Base-by-base conservation (phyloP, 176 grass and related monocot genomes). In the Pontederia paniculata region DNA sequence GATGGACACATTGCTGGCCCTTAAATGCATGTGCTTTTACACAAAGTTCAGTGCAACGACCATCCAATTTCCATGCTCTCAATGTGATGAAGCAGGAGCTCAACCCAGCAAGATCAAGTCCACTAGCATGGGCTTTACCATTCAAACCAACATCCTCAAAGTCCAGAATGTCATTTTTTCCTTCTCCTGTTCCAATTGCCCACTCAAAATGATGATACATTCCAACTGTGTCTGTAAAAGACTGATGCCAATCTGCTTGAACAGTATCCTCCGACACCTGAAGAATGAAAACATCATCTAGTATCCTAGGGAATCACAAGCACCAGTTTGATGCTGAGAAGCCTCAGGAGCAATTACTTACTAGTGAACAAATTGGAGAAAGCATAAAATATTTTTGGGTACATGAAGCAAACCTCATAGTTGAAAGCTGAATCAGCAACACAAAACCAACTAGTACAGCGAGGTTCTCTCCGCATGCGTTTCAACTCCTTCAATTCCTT, bases 401-500 rank as follows among this genome's bases (percentile, higher is more conserved):
- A 37, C 10, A 21, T 58, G 58, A 75, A 65, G 58, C 21, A 75
- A 81, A 95, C 89, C 84, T 89, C 81, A 55, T 87, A 95, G n/a
- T 89, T 68, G 69, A 95, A 95, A 69, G 81, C 84, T 54, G 82
- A 73, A 79, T 95, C 89, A 54, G 78, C 75, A 61, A 88, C 84
- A 69, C 89, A 95, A 42, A 95, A 89, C 81, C 78, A 88, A 74
- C 68, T 89, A 51, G 84, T 95, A 73, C 85, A 95, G 53, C 67
- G 63, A 66, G 85, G 76, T 56, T 95, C 84, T 70, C 70, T 84
- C 41, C 75, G 68, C 58, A 85, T 71, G 28, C 89, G 89, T 66
- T 95, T 95, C 62, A 95, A 55, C 72, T 95, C 89, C 57, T 95
- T 95, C 45, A 89, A 79, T 63, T 95, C 89, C 72, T 89, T 95